Base-by-base conservation (phyloP, 2,329 filamentous ascomycete species). In the Kalaharituber pfeilii region DNA sequence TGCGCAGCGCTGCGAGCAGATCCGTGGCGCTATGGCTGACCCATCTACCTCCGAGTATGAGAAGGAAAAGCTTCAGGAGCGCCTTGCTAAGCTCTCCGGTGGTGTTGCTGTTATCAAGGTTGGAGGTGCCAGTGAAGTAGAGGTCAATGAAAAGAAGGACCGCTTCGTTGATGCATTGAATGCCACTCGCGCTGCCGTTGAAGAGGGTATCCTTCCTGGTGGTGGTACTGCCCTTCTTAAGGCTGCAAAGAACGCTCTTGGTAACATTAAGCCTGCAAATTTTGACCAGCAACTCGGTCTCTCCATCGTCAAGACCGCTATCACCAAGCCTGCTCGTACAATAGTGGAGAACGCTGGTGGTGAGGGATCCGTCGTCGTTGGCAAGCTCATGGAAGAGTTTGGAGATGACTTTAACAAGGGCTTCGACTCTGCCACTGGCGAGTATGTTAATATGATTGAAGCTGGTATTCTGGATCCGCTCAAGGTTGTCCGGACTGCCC, bases 51-150 rank as follows among this genome's bases (percentile, higher is more conserved):
- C 88, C 50, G 91, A 98, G 68, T 98, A 98, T 74, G 91, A 98
- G 80, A 96, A 95, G 80, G 91, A 98, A 84, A 98, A 98, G 81
- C 86, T 98, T 62, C 91, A 96, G 76, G 91, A 98, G 78, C 91
- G 91, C 74, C 85, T 98, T 59, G 91, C 91, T 65, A 98, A 98
- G 82, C 85, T 98, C 63, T 96, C 91, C 63, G 91, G 91, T 62
- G 91, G 91, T 78, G 91, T 98, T 65, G 91, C 91, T 65, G 91
- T 98, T 72, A 96, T 98, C 79, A 95, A 94, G 80, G 91, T 98
- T 60, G 91, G 91, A 66, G 91, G 91, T 70, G 79, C 88, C 61
- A 96, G 89, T 60, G 91, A 98, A 74, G 89, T 98, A 62, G 91
- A 98, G 78, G 91, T 98, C 55, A 84, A 88, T 64, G 91, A 98